Percentiles rank a stretch among this genome's conserved stretches.
Evolutionary conservation across 768 basidiomycete genomes (phyloP).

Genomic region (Omphalotus guepiniiformis): DNA sequence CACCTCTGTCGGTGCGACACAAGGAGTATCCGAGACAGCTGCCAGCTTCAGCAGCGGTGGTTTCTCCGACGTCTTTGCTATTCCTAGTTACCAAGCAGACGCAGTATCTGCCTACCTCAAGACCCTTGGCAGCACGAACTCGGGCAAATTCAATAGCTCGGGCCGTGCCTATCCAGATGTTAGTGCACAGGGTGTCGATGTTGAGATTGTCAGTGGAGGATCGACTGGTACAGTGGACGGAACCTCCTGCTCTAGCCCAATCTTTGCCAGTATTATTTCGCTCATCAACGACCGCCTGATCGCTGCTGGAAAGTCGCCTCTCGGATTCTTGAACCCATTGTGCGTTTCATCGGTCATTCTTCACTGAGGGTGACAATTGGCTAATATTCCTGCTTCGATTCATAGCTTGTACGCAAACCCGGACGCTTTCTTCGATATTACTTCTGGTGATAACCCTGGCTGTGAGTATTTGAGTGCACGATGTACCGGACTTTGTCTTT

Average conservation of each 20-base stretch:
- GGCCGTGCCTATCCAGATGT: conserved; percentile 23
- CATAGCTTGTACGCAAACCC: conserved; percentile 10
- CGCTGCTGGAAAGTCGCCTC: conserved; percentile 19
- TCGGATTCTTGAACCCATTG: conserved; percentile 7
- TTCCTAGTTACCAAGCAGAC: conserved; percentile 21
- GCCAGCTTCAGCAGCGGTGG: conserved; percentile 47
- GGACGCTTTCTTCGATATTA: conserved; percentile 6
- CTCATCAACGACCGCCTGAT: conserved; percentile 42
- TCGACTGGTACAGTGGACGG: conserved; percentile 24
- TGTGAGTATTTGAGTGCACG: no score
- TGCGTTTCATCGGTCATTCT: conserved; percentile 2
- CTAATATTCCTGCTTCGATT: not conserved
- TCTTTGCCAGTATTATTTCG: conserved; percentile 41
- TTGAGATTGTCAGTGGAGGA: conserved; percentile 27
- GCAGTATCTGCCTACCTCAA: conserved; percentile 19
- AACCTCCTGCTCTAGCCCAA: conserved; percentile 46
- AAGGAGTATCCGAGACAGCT: conserved; percentile 37
- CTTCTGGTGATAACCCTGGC: conserved; percentile 4
- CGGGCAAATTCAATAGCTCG: conserved; percentile 44
- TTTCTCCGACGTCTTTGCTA: conserved; percentile 38
- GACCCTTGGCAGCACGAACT: conserved; percentile 25
- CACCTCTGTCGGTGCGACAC: conserved; percentile 36
- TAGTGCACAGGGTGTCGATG: conserved; percentile 12
- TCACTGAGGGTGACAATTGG: not conserved
- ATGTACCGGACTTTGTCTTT: no score